Conservation (phyloP, 1,139 yeast species). For the Taphrina deformans region DNA sequence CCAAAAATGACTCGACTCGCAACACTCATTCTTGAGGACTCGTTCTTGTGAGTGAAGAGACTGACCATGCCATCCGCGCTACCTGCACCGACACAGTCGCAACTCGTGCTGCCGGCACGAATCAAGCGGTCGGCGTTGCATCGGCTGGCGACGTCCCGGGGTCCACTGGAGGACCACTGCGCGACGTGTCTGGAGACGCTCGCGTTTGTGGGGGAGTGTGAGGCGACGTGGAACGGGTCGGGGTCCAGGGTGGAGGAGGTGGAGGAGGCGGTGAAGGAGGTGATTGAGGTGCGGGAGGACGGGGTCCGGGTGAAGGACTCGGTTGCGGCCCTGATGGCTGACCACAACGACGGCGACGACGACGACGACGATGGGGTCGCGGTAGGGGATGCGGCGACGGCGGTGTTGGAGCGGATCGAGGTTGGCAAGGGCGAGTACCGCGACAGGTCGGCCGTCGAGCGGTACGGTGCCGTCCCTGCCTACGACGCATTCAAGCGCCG, state of each 20-base stretch:
- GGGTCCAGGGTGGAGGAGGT: neutral
- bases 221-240: neutral
- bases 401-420: conserved; percentile 6
- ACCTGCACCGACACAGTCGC: neutral
- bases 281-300: conserved; percentile 3
- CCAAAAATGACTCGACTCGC: neutral
- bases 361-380: neutral
- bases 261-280: neutral
- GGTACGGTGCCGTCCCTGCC: conserved; percentile 9
- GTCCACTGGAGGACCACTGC: conserved; percentile 7
- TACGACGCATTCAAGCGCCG: conserved; percentile 30
- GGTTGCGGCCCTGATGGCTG: neutral
- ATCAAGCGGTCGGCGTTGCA: neutral
- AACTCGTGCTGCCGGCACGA: conserved; percentile 4
- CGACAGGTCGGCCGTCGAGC: neutral
- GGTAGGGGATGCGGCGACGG: neutral
- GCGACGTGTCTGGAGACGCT: neutral
- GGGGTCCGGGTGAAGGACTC: neutral
- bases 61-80: neutral
- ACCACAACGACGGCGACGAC: neutral
- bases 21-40: too few species aligned
- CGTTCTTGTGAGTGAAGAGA: too few species aligned
- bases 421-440: conserved; percentile 5
- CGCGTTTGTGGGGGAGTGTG: conserved; percentile 5
- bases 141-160: neutral